phyloP scores from a whole-genome alignment of 2,329 filamentous ascomycete species.

The Fusarium solani-melongenae region DNA sequence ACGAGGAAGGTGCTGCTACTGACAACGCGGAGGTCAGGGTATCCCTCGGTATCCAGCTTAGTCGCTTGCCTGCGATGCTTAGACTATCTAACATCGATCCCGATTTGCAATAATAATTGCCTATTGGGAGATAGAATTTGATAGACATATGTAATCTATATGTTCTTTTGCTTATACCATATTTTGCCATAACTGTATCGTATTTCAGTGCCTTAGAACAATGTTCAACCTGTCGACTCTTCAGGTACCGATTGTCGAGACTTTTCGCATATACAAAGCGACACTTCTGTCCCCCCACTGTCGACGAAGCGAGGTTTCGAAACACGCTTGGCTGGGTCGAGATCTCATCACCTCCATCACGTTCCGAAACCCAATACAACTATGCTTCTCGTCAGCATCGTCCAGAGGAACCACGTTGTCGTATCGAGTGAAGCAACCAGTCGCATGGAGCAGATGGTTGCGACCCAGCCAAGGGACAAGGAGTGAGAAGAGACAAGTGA shows the following conservation, averaged over 20 bases:
- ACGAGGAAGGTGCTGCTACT: neutral
- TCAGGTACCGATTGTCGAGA: neutral
- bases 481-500: neutral
- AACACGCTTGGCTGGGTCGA: neutral
- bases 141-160: neutral
- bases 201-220: neutral
- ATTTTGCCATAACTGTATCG: neutral
- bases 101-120: neutral
- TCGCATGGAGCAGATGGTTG: constrained; percentile 25
- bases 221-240: neutral
- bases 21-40: neutral
- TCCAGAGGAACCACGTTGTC: constrained; percentile 30
- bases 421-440: constrained; percentile 11
- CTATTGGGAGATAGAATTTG: neutral
- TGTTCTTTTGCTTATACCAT: neutral
- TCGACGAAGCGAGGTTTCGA: neutral
- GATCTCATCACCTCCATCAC: constrained; percentile 12
- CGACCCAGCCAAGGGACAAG: constrained; percentile 15
- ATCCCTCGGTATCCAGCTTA: neutral
- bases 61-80: neutral
- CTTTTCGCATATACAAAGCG: neutral
- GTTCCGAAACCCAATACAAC: constrained; percentile 5
- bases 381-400: constrained; percentile 2
- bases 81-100: neutral
- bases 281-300: neutral